Percentiles rank a stretch among this genome's conserved stretches.
These are phyloP conservation scores for Xylariaceae sp. DNA, from an alignment of 2,329 filamentous ascomycete genomes.

Conservation along the genomic window DNA sequence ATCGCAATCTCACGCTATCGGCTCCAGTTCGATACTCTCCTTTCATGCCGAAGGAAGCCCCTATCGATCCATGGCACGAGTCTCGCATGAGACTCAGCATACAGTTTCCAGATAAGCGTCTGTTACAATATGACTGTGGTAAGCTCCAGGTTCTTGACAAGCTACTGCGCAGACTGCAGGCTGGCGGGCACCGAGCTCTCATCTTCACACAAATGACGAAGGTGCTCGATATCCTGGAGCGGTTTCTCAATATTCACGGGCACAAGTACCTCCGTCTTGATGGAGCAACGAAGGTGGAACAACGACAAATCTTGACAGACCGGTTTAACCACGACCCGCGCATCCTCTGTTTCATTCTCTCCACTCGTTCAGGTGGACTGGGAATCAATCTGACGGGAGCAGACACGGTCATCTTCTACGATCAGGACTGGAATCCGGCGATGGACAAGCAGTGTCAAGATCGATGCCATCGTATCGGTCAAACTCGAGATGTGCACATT, in stretches of 20 bases:
- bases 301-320: slow-evolving; percentile 90
- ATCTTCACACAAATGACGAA: slow-evolving; percentile 99
- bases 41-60: slow-evolving; percentile 51
- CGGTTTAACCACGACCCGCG: slow-evolving; percentile 93
- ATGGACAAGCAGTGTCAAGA: slow-evolving; percentile 99
- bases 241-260: slow-evolving; percentile 95
- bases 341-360: slow-evolving; percentile 92
- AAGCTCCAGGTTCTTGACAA: slow-evolving; percentile 88
- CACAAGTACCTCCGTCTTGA: slow-evolving; percentile 95
- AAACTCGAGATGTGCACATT: slow-evolving; percentile 96
- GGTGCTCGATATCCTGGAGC: slow-evolving; percentile 93
- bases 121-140: slow-evolving; percentile 97
- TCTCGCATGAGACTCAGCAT: slow-evolving; percentile 88
- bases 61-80: slow-evolving; percentile 83
- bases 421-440: slow-evolving; percentile 98
- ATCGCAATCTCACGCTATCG: slow-evolving; percentile 53
- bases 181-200: slow-evolving; percentile 84
- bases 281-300: slow-evolving; percentile 92
- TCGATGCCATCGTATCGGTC: slow-evolving; percentile 91
- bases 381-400: slow-evolving; percentile 96
- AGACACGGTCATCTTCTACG: slow-evolving; percentile 97
- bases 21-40: slow-evolving; percentile 51
- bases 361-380: slow-evolving; percentile 85
- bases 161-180: slow-evolving; percentile 78
- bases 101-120: slow-evolving; percentile 90